phyloP scores from a whole-genome alignment of 805 yeast genomes.

The Pichia deserticola region DNA sequence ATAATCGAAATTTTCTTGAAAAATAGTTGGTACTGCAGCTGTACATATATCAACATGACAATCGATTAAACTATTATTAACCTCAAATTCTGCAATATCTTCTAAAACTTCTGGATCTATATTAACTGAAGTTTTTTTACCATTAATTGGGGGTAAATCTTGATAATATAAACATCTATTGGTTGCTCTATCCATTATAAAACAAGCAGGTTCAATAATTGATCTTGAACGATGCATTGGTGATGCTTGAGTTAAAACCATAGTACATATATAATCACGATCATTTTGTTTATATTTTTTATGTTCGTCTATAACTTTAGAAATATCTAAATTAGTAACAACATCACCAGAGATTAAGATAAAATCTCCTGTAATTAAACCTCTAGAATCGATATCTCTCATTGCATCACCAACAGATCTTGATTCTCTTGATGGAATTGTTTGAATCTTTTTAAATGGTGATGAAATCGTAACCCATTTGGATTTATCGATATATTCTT shows the following conservation, averaged over 20 bases:
- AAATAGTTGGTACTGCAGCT: constrained; percentile 88
- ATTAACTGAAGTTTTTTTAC: constrained; percentile 43
- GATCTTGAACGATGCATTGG: constrained; percentile 82
- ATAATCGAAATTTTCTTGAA: constrained; percentile 94
- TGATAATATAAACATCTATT: constrained; percentile 81
- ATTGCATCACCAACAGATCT: constrained; percentile 94
- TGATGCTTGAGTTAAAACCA: constrained; percentile 82
- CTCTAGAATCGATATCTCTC: constrained; percentile 90
- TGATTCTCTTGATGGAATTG: constrained; percentile 78
- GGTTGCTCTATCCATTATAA: constrained; percentile 66
- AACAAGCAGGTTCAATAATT: constrained; percentile 73
- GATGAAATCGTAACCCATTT: constrained; percentile 65
- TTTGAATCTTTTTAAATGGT: constrained; percentile 71
- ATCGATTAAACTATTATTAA: constrained; percentile 91
- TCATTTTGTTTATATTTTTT: constrained; percentile 63
- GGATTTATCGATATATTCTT: constrained; percentile 66
- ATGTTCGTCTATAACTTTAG: constrained; percentile 66
- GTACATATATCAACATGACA: constrained; percentile 95
- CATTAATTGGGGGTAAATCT: constrained; percentile 51
- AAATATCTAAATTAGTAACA: constrained; percentile 82
- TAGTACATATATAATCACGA: constrained; percentile 88
- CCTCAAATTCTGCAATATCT: constrained; percentile 63
- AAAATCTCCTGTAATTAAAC: constrained; percentile 85
- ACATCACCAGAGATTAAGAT: constrained; percentile 90
- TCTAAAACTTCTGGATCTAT: constrained; percentile 82